Evolutionary conservation across 177 flowering plant genomes (phyloP), one percentile per base, ranked within the genome.

Genomic region (Vitis hybrid): DNA sequence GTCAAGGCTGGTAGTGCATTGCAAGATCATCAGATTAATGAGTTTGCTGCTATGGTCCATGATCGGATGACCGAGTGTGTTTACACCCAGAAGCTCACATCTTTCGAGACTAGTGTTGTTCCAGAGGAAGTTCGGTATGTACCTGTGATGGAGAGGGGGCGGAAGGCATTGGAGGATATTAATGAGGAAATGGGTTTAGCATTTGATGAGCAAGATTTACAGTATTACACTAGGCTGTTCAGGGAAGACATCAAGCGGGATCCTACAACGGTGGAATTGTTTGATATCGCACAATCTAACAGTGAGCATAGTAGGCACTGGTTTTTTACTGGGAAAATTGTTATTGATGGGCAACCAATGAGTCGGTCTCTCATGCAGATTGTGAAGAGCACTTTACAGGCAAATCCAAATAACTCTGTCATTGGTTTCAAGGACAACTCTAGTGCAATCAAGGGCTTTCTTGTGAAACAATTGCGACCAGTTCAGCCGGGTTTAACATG

Each of bases 381-480:
- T 71, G 98, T 93, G 50, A 94, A 94, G 82, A 86, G 88, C 80
- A 89, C 98, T 29, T 81, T 90, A 80, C 77, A 81, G 80, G 96
- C 94, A 52, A 92, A 94, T 31, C 96, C 93, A n/a, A 90, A 85
- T 73, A 94, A 94, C 68, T 93, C 98, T 48, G 97, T 90, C 16
- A 94, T 94, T 70, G 98, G 97, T 7, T 94, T 94, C 77, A 94
- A 92, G 84, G 98, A 94, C 69, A 94, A 90, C 72, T 94, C 98
- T 1, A 94, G 98, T 83, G 97, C 98, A 26, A 92, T 94, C 50
- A 87, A 69, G 74, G 98, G 98, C 11, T 94, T 90, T 77, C 68
- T 49, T 31, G 97, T 83, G 57, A 81, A 85, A 22, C 87, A 80
- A 34, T 68, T 93, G 79, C 82, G 84, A 11, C 98, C 98, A 3